Evolutionary conservation across 495 filamentous ascomycete species (phyloP), one percentile per base, ranked within the genome.

Genomic region (Aspergillus baeticus): DNA sequence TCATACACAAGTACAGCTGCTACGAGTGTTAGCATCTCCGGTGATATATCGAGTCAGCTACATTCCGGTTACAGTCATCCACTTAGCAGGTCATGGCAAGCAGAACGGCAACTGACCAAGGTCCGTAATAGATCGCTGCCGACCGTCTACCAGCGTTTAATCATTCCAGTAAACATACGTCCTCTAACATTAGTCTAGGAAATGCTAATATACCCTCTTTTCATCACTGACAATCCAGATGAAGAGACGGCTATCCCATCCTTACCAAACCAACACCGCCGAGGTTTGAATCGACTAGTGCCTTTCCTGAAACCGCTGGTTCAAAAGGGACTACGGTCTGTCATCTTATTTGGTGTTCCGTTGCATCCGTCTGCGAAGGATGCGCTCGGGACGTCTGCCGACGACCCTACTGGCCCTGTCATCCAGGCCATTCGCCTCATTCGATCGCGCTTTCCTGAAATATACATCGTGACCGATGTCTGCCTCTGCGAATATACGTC

Each of bases 401-500:
- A 97, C 66, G 91, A 97, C 65, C 91, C 93, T 13, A 75, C 88
- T 54, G 95, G 95, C 22, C 94, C 94, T 23, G 95, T 98, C 47
- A 91, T 98, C 50, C 81, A 84, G 58, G 79, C 82, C 17, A 96
- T 98, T 69, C 86, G 84, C 15, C 81, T 96, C 15, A 76, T 98
- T 38, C 87, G 92, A 54, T 81, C 86, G 52, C 73, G 81, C 18
- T 96, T 97, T 70, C 94, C 95, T 6, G 80, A 87, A 35, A 82
- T 98, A 43, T 98, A 94, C 71, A 87, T 98, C 61, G 84, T 87
- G 47, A 83, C 87, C 34, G 94, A 98, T 72, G 94, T 98, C 44
- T 98, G 94, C 69, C 86, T 98, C 4, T 98, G 94, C 79, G 94
- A 98, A 71, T 98, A 98, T 73, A 98, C 94, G 6, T 93, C 89